These are phyloP conservation scores for Hevea brasiliensis DNA, from an alignment of 345 rosid species.

Conservation along the genomic window DNA sequence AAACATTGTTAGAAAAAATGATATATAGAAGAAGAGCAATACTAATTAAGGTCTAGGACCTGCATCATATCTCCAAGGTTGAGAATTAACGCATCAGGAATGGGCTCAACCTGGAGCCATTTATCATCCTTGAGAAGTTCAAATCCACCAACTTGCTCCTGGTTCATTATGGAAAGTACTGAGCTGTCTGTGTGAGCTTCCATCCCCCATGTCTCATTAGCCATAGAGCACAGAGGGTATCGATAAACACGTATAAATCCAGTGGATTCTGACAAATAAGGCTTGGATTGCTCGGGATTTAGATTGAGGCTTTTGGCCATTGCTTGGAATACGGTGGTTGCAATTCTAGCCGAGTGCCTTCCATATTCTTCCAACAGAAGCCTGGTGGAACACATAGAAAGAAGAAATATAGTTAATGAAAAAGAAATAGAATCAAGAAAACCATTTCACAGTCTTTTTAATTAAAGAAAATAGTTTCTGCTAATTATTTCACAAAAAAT, in stretches of 20 bases:
- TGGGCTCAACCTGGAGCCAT: constrained; percentile 58
- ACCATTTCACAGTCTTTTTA: too few species aligned
- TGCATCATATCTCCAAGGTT: constrained; percentile 93
- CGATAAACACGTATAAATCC: constrained; percentile 61
- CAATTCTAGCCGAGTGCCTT: constrained; percentile 51
- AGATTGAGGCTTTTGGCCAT: constrained; percentile 48
- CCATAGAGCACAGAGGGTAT: constrained; percentile 40
- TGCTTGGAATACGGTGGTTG: constrained; percentile 44
- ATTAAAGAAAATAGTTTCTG: background rate
- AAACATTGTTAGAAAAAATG: too few species aligned
- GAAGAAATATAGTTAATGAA: background rate
- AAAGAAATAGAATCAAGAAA: background rate
- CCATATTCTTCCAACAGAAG: constrained; percentile 64
- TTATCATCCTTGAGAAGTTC: constrained; percentile 54
- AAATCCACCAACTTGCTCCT: constrained; percentile 67
- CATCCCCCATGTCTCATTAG: constrained; percentile 44
- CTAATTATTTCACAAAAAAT: background rate
- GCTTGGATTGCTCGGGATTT: constrained; percentile 27
- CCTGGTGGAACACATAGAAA: constrained; percentile 26
- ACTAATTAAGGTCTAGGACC: constrained; percentile 28
- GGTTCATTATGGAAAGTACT: constrained; percentile 57
- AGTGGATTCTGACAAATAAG: constrained; percentile 49
- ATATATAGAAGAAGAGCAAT: too few species aligned
- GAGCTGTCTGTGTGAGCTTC: constrained; percentile 82
- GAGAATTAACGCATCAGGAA: constrained; percentile 47